Base-by-base conservation (phyloP, 148 eudicot species). In the Amaranthus palmeri region DNA sequence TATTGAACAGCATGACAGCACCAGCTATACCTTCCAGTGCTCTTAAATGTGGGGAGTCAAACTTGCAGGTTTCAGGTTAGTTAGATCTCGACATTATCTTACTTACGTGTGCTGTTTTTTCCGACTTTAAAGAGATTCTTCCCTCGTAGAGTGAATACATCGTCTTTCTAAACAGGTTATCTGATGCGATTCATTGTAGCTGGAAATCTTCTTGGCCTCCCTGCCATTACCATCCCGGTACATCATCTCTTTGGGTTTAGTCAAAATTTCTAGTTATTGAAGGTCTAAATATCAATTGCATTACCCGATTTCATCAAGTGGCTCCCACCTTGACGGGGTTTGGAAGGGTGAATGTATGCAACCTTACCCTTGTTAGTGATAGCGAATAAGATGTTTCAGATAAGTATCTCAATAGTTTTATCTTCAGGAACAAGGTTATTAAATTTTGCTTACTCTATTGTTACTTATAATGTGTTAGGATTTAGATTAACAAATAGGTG, bases 221-320 rank as follows among this genome's bases (percentile, higher is more conserved):
- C 98, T 55, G 98, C 98, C 71, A 91, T 91, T 74, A 77, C 97
- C 67, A 74, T 95, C 74, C 98, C 97, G 8, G 98, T 95, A 70
- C 86, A 96, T 79, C 10, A 47, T 72, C 51, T 66, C 40, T 57
- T 59, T 64, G 5, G 5, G 45, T 43, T 49, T 3, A 44, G 18
- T 25, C 8, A 4, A 56, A 48, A 14, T 64, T 8, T 53, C 68
- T 62, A 43, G n/a, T 56, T 64, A 25, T 36, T 10, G 56, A 17
- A 44, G 45, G 14, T 6, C 17, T 25, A 25, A 25, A 25, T 25
- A 25, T 25, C 36, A 25, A 0, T 25, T 25, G 1, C 36, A 25
- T 25, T 0, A 25, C 36, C 36, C 36, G 36, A 25, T 25, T 25
- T 2, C 36, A 25, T 25, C 36, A 25, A 25, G 36, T 25, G 36